Evolutionary conservation across 129 eudicot species (phyloP).

Genomic region (Centrapalus pauciflorus): DNA sequence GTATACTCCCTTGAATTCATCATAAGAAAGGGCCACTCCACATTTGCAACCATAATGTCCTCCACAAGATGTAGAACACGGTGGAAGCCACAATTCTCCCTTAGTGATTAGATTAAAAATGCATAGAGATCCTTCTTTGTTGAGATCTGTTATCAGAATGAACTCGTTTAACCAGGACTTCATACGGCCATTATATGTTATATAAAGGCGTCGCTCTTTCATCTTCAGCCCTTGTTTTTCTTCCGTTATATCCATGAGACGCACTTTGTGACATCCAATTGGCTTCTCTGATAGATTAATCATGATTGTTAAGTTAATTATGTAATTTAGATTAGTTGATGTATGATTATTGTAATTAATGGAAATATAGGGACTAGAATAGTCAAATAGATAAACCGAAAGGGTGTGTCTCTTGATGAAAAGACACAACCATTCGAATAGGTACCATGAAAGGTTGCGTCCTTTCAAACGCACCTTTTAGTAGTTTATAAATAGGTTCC

Average conservation of each 20-base stretch:
- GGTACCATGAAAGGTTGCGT: too few species aligned
- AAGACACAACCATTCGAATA: too few species aligned
- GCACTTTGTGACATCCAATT: not conserved
- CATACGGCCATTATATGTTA: constrained; percentile 16
- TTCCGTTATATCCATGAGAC: constrained; percentile 14
- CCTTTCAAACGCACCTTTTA: too few species aligned
- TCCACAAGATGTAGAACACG: constrained; percentile 9
- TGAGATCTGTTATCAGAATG: constrained; percentile 18
- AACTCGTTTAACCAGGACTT: constrained; percentile 35
- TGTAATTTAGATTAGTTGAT: too few species aligned
- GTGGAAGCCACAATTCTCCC: constrained; percentile 18
- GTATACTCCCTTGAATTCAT: constrained; percentile 23
- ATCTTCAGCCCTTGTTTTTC: constrained; percentile 9
- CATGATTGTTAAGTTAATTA: too few species aligned
- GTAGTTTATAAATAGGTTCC: too few species aligned
- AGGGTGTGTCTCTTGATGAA: too few species aligned
- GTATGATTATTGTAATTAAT: too few species aligned
- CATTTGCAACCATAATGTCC: constrained; percentile 27
- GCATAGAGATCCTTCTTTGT: constrained; percentile 1
- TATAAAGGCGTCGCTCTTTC: constrained; percentile 15
- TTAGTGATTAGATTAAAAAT: constrained; percentile 22
- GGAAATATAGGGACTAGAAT: too few species aligned
- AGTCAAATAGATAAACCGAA: too few species aligned
- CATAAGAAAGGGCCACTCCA: constrained; percentile 27
- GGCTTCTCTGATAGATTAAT: too few species aligned